phyloP scores from a whole-genome alignment of 1,284 basidiomycete genomes.

The Salmacisia buchloeana region DNA sequence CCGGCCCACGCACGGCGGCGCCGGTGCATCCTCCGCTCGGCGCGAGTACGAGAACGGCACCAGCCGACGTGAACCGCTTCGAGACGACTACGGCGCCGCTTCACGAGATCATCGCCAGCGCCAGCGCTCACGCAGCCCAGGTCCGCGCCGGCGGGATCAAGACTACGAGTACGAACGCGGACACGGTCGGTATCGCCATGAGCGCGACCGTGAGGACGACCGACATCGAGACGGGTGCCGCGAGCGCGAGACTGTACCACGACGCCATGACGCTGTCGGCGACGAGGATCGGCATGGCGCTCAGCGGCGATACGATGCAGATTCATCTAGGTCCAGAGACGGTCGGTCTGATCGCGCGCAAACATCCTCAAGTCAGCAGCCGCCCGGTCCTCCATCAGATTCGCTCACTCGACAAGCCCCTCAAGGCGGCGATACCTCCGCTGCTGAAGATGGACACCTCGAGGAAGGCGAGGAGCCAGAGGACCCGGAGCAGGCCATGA shows the following conservation, averaged over 20 bases:
- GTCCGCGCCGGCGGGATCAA: not conserved
- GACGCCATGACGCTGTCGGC: not conserved
- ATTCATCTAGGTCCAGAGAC: not conserved
- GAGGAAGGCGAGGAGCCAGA: slow-evolving; percentile 62
- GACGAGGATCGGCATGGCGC: not conserved
- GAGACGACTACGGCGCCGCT: not conserved
- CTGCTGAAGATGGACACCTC: slow-evolving; percentile 61
- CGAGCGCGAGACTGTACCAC: not conserved
- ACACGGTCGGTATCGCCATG: no score
- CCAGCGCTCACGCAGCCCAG: not conserved
- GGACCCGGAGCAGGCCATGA: slow-evolving; percentile 61
- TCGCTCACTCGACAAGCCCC: slow-evolving; percentile 44
- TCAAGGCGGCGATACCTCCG: slow-evolving; percentile 41
- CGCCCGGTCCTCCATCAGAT: not conserved
- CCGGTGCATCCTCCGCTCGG: not conserved
- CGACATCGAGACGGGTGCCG: not conserved
- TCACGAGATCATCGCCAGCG: not conserved
- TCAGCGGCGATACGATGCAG: not conserved
- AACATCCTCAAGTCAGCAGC: not conserved
- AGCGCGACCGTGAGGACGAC: no score
- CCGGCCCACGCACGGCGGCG: not conserved
- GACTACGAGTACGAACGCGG: no score
- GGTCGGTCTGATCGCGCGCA: not conserved
- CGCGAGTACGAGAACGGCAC: not conserved
- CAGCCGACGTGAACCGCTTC: not conserved